Percentiles rank a stretch among this genome's conserved stretches.
Evolutionary conservation across 2,329 filamentous ascomycete genomes (phyloP).

Genomic region (Dactylellina sp.): DNA sequence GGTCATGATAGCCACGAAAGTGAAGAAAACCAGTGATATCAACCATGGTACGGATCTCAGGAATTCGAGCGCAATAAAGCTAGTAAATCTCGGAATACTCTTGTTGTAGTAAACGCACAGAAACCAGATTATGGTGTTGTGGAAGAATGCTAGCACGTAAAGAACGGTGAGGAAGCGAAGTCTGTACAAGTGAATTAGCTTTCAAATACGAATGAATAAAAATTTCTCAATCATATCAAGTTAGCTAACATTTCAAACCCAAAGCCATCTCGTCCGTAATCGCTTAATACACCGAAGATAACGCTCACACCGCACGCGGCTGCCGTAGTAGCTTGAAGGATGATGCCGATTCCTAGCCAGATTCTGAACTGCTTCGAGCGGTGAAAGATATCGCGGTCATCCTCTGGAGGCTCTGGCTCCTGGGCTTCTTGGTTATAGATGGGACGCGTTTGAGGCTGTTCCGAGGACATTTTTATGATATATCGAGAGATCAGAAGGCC

Average conservation of each 20-base stretch:
- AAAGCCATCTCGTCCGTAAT: neutral
- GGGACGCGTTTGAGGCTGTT: neutral
- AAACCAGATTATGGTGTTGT: conserved; percentile 32
- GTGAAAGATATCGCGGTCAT: conserved; percentile 22
- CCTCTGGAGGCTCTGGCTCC: neutral
- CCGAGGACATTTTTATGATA: conserved; percentile 39
- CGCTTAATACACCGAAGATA: neutral
- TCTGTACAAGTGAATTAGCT: conserved; percentile 3
- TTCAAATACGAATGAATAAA: too few relatives aligned
- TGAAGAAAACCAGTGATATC: neutral
- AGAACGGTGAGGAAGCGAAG: conserved; percentile 1
- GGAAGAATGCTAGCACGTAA: conserved; percentile 14
- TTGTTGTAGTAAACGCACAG: conserved; percentile 50
- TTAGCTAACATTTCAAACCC: conserved; percentile 25
- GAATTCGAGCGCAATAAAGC: conserved; percentile 28
- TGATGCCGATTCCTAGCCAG: conserved; percentile 12
- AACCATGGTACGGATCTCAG: conserved; percentile 19
- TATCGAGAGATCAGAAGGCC: conserved; percentile 34
- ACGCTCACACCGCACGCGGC: neutral
- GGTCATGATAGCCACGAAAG: neutral
- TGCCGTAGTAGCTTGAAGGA: conserved; percentile 8
- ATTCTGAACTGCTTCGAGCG: conserved; percentile 3
- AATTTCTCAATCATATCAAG: neutral
- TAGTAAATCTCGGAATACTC: conserved; percentile 10
- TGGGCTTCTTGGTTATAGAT: neutral